Evolutionary conservation across 306 rosid species (phyloP).

Genomic region (Rosa multiflora): DNA sequence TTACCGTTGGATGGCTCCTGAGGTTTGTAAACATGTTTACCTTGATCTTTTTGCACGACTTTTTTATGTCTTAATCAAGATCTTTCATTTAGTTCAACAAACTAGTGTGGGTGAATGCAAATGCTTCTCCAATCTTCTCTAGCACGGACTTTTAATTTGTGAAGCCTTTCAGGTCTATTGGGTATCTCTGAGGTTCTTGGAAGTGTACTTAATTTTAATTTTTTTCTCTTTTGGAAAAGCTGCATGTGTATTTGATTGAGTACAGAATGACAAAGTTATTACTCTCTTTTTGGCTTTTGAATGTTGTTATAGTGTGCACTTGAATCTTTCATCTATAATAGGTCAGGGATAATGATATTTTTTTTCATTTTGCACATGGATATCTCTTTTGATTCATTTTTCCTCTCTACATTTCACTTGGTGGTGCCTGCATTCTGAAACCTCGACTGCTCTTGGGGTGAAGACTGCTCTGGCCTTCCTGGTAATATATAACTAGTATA

Average conservation of each 20-base stretch:
- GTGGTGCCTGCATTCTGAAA: background rate
- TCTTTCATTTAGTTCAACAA: background rate
- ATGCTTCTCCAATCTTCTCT: background rate
- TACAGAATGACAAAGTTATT: background rate
- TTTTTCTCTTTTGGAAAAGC: background rate
- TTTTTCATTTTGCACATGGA: background rate
- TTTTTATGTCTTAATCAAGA: constrained; percentile 1
- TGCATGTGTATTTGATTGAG: background rate
- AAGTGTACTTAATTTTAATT: background rate
- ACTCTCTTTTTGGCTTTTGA: background rate
- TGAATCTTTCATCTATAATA: background rate
- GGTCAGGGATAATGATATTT: background rate
- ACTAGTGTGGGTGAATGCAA: background rate
- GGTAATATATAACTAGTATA: background rate
- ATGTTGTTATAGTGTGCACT: background rate
- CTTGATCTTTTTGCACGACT: background rate
- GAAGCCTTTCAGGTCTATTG: background rate
- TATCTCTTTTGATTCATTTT: background rate
- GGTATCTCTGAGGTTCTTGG: background rate
- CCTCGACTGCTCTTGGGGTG: background rate
- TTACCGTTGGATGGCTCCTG: constrained; percentile 99
- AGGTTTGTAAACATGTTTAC: constrained; percentile 46
- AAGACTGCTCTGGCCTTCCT: background rate
- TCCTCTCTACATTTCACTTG: background rate
- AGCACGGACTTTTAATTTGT: background rate